Evolutionary conservation across 805 yeast species (phyloP), one percentile per base, ranked within the genome.

Genomic region (Yamadazyma nakazawae): DNA sequence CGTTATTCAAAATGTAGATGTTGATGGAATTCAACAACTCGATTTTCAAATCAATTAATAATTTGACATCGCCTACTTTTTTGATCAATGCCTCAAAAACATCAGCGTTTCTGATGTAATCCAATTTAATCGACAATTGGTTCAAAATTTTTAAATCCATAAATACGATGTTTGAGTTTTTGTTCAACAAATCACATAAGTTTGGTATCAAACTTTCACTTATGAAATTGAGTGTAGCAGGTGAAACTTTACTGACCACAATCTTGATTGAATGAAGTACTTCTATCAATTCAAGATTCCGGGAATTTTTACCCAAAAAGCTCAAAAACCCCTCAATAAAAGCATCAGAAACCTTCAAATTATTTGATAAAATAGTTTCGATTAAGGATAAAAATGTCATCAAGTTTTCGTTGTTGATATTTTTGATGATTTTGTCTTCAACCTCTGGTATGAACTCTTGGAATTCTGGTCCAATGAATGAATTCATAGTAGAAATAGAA

Each of bases 401-500:
- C 13, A 48, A 31, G 30, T 28, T 48, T 37, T 52, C 52, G 26
- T 49, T 52, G n/a, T 25, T 41, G 34, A 52, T 56, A 10, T 54
- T 56, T 16, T 51, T 46, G 19, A 64, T 49, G 24, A 73, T 59
- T 42, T 62, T 66, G 13, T 61, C 54, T 44, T 64, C 55, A 24
- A 55, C 40, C 5, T n/a, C 11, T 2, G 28, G 28, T 5, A 42
- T 35, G 17, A 13, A 24, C 5, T 37, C 14, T n/a, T 32, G 35
- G 12, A 28, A 34, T 8, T 18, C 34, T 2, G 34, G 17, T 1
- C 31, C 17, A 5, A 47, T 10, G 14, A 47, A 42, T 10, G 9
- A 54, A 5, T 71, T 68, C 32, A 81, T 52, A 2, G 84, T 62
- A 14, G 64, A 66, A 31, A 84, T 59, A 1, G 78, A 66, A 47